phyloP scores from a whole-genome alignment of 352 stramenopile species.

The Thraustochytrium aureum region DNA sequence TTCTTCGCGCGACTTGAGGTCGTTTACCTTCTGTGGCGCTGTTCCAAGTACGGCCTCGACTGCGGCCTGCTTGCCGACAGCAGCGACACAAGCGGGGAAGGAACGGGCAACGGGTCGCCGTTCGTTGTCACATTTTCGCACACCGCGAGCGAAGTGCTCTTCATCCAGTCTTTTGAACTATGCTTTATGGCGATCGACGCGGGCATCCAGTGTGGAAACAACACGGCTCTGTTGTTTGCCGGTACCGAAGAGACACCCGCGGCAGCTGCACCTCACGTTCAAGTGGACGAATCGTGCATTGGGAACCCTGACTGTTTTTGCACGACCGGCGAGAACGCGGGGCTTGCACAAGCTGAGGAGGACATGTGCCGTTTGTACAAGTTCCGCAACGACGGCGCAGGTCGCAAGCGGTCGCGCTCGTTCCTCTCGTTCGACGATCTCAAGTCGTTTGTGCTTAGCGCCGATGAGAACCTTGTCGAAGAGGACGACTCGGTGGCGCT shows the following conservation, averaged over 20 bases:
- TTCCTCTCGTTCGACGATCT: constrained; percentile 48
- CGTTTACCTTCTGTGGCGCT: constrained; percentile 93
- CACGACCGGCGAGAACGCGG: neutral
- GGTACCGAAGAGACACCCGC: neutral
- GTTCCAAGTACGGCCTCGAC: constrained; percentile 63
- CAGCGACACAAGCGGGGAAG: no score
- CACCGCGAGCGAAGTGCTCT: constrained; percentile 33
- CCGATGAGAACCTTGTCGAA: constrained; percentile 17
- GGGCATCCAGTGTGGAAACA: constrained; percentile 5
- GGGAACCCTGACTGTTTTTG: neutral
- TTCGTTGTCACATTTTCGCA: constrained; percentile 11
- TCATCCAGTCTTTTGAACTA: constrained; percentile 37
- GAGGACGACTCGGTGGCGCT: neutral
- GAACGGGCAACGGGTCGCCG: no score
- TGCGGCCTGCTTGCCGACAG: neutral
- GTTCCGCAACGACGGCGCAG: constrained; percentile 6
- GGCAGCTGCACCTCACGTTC: no score
- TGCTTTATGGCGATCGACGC: constrained; percentile 30
- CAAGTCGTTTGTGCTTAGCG: constrained; percentile 24
- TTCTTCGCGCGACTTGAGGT: constrained; percentile 79
- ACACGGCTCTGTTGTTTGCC: neutral
- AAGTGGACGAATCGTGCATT: neutral
- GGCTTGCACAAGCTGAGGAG: neutral
- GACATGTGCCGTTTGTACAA: constrained; percentile 34
- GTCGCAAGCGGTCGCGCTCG: neutral